phyloP scores from a whole-genome alignment of 169 alveolate genomes.

The Plasmodium fragile region DNA sequence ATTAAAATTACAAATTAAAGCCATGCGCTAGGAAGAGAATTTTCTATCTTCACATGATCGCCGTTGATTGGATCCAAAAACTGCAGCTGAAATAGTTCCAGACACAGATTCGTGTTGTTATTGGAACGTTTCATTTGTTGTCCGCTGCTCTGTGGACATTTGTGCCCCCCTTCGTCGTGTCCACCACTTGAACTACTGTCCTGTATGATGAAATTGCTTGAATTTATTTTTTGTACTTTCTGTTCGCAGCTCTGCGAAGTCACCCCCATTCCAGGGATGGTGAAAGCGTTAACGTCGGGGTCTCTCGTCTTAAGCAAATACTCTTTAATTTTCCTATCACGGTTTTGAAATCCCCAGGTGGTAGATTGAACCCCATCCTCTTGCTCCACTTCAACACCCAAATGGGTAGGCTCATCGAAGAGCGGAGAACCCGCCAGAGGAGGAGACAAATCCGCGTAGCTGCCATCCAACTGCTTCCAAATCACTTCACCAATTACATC shows the following conservation, averaged over 20 bases:
- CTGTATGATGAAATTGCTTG: constrained; percentile 36
- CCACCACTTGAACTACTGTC: not conserved
- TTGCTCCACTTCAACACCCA: not conserved
- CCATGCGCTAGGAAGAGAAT: constrained; percentile 68
- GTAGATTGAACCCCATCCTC: not conserved
- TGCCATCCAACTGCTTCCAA: not conserved
- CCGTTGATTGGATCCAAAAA: constrained; percentile 57
- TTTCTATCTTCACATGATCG: constrained; percentile 57
- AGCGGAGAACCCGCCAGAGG: not conserved
- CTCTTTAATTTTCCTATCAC: not conserved
- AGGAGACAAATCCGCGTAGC: not conserved
- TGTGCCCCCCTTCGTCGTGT: not conserved
- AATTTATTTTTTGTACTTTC: not conserved
- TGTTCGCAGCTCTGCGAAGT: not conserved
- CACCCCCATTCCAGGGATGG: constrained; percentile 23
- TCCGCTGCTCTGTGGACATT: not conserved
- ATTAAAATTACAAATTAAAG: constrained; percentile 14
- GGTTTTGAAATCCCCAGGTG: not conserved
- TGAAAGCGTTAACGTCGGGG: constrained; percentile 18
- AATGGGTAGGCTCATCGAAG: not conserved
- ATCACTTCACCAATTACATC: constrained; percentile 35
- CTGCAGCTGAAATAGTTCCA: constrained; percentile 65
- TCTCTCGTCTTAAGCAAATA: not conserved
- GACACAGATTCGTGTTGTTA: constrained; percentile 27
- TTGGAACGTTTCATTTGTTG: not conserved